These are phyloP conservation scores for Gautieria morchelliformis DNA, from an alignment of 768 basidiomycete species.

Conservation along the genomic window DNA sequence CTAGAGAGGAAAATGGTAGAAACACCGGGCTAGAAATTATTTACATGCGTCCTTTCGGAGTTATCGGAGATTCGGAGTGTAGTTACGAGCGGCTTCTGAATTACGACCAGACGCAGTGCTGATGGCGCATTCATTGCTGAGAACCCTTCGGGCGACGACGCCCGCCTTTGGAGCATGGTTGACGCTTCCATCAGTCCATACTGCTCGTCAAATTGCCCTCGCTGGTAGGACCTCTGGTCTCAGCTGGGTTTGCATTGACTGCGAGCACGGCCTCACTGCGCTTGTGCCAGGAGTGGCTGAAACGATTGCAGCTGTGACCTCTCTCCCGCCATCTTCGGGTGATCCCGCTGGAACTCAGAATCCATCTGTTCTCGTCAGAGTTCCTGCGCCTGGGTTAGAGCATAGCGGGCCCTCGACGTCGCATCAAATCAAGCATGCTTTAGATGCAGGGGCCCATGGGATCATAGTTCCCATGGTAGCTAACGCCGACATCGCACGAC, in stretches of 20 bases:
- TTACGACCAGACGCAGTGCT: too few species aligned
- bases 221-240: not conserved
- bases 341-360: conserved; percentile 15
- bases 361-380: conserved; percentile 48
- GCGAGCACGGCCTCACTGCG: conserved; percentile 56
- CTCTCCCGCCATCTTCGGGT: not conserved
- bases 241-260: conserved; percentile 53
- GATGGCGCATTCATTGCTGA: conserved; percentile 4
- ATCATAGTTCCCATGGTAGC: conserved; percentile 64
- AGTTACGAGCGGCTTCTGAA: too few species aligned
- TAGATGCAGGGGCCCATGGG: conserved; percentile 59
- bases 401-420: conserved; percentile 32
- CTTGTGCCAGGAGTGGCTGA: conserved; percentile 49
- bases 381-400: conserved; percentile 53
- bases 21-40: not conserved
- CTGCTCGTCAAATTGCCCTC: conserved; percentile 46
- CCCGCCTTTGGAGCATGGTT: conserved; percentile 64
- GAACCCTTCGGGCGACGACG: conserved; percentile 18
- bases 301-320: conserved; percentile 43
- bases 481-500: conserved; percentile 44
- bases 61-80: too few species aligned
- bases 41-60: not conserved
- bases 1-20: not conserved
- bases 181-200: conserved; percentile 47
- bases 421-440: conserved; percentile 66